Evolutionary conservation across 2,329 filamentous ascomycete genomes (phyloP).

Genomic region (Xylariaceae sp.): DNA sequence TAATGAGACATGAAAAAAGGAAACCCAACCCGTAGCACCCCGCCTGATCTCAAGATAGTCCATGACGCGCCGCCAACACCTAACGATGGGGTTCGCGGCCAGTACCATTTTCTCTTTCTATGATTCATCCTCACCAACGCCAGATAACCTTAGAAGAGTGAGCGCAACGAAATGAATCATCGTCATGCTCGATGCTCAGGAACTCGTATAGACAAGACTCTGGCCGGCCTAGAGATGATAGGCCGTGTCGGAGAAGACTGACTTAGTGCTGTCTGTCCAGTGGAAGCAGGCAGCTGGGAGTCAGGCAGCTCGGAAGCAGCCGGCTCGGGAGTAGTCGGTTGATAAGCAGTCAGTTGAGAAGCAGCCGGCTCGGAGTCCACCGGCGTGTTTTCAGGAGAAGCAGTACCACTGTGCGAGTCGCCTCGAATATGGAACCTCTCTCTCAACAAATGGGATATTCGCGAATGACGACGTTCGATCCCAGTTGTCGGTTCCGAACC

Average conservation of each 20-base stretch:
- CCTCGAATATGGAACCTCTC: conserved; percentile 53
- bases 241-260: background rate
- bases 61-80: conserved; percentile 13
- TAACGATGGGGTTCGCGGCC: conserved; percentile 9
- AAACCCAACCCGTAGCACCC: background rate
- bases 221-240: background rate
- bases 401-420: conserved; percentile 44
- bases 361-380: too few relatives aligned
- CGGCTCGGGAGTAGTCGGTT: background rate
- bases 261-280: conserved; percentile 7
- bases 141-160: background rate
- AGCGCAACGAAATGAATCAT: background rate
- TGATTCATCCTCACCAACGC: conserved; percentile 2
- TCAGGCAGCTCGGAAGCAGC: background rate
- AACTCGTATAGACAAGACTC: conserved; percentile 1
- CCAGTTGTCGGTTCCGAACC: conserved; percentile 28
- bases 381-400: conserved; percentile 25
- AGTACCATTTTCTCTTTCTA: background rate
- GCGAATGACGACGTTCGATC: conserved; percentile 39
- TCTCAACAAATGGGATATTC: conserved; percentile 46
- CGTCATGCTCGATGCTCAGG: background rate
- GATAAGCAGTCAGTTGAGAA: too few relatives aligned
- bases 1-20: background rate
- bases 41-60: background rate
- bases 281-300: conserved; percentile 8